Conservation (phyloP, 2,329 filamentous ascomycete genomes). For the Pseudopyrenochaeta lycopersici region DNA sequence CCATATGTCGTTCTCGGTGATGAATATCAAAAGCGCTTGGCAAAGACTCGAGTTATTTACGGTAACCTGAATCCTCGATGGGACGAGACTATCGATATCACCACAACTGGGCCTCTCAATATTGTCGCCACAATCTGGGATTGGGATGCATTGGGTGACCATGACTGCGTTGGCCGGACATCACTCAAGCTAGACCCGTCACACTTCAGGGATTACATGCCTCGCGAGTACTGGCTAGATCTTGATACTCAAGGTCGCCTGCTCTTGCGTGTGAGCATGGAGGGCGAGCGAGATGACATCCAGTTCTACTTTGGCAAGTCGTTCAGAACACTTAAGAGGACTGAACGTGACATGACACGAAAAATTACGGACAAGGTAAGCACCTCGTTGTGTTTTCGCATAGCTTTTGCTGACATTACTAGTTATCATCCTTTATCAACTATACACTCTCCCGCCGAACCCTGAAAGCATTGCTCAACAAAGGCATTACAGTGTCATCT, state of each 20-base stretch:
- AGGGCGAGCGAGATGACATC: constrained; percentile 97
- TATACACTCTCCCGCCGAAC: constrained; percentile 85
- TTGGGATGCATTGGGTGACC: constrained; percentile 95
- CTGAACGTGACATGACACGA: constrained; percentile 96
- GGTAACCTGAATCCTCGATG: constrained; percentile 91
- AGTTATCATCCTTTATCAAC: constrained; percentile 94
- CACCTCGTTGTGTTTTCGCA: constrained; percentile 2
- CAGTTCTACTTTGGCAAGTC: constrained; percentile 98
- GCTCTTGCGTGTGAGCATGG: constrained; percentile 94
- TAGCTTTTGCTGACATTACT: constrained; percentile 17
- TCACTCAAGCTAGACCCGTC: constrained; percentile 97
- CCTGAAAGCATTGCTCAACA: constrained; percentile 76
- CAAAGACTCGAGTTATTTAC: constrained; percentile 93
- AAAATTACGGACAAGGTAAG: constrained; percentile 96
- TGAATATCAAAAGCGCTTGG: constrained; percentile 95
- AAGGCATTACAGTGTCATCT: constrained; percentile 75
- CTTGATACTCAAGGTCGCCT: constrained; percentile 93
- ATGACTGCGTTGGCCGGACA: constrained; percentile 97
- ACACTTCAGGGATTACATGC: constrained; percentile 95
- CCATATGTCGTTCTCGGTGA: constrained; percentile 97
- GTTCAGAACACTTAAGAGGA: constrained; percentile 92
- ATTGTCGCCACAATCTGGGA: constrained; percentile 98
- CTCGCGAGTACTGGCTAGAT: constrained; percentile 96
- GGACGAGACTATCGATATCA: constrained; percentile 97
- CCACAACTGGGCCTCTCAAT: constrained; percentile 88